These are phyloP conservation scores for Vicia faba DNA, from an alignment of 306 rosid species.

Conservation along the genomic window DNA sequence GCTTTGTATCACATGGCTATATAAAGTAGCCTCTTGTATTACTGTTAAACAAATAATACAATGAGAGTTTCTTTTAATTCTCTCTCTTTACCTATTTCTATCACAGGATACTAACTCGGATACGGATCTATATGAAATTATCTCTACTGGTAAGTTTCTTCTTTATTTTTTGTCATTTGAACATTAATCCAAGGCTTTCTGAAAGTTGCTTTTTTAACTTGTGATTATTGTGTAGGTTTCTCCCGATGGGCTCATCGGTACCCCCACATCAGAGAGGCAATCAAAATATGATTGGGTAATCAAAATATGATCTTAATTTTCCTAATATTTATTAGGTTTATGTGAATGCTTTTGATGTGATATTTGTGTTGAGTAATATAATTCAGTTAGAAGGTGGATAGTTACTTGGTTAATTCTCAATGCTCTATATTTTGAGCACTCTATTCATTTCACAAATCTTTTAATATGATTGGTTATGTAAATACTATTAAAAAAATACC, in stretches of 20 bases:
- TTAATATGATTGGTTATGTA: too few relatives aligned
- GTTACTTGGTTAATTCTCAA: not conserved
- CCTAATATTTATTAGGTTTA: constrained; percentile 24
- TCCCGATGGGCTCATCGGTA: constrained; percentile 68
- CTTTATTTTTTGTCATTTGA: constrained; percentile 11
- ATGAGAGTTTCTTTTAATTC: too few relatives aligned
- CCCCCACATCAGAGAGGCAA: constrained; percentile 60
- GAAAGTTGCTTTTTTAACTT: constrained; percentile 17
- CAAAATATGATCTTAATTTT: constrained; percentile 10
- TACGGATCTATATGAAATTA: constrained; percentile 74
- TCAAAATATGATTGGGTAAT: constrained; percentile 32
- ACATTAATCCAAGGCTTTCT: constrained; percentile 9
- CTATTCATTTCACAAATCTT: too few relatives aligned
- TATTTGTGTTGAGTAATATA: too few relatives aligned
- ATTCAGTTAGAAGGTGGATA: too few relatives aligned
- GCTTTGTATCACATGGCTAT: too few relatives aligned
- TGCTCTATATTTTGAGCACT: not conserved
- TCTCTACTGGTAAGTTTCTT: constrained; percentile 54
- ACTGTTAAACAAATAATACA: too few relatives aligned
- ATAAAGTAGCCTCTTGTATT: too few relatives aligned
- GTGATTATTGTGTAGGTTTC: constrained; percentile 55
- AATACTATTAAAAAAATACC: too few relatives aligned
- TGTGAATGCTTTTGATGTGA: constrained; percentile 23
- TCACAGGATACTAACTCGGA: constrained; percentile 54
- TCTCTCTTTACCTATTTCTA: too few relatives aligned